Base-by-base conservation (phyloP, 345 rosid genomes). In the Rhodamnia argentea region DNA sequence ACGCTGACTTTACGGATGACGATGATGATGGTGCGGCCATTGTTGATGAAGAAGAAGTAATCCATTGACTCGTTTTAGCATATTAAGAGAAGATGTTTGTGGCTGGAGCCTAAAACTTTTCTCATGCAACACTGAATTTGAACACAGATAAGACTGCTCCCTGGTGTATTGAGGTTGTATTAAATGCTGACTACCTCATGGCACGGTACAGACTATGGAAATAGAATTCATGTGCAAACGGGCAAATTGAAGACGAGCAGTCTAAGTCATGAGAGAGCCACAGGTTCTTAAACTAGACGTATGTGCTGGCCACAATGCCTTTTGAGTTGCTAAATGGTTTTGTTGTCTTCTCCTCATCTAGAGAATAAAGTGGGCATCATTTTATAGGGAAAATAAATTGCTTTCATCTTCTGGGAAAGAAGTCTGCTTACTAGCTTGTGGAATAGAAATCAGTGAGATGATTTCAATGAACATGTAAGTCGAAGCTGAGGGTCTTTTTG, bases 1-100 rank as follows among this genome's bases (percentile, higher is more conserved):
- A 82, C 37, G 88, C 87, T 58, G 87, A 84, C 85, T 78, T 42
- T 85, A 44, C 52, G 5, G 89, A 88, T 64, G 90, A 84, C 18
- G 83, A 78, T 47, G 89, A 85, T 51, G 86, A 74, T 82, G 85
- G 22, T 18, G 88, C 87, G 59, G 87, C 86, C 82, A 86, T 74
- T 37, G 50, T 84, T 29, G 85, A 84, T 85, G 52, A 58, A 81
- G 84, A 88, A 53, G 86, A 88, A 10, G 87, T 70, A 70, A 70
- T 37, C 78, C 47, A 2, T 70, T 70, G 47, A 70, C 42, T 64
- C 26, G 2, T 37, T 32, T 18, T 18, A 70, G 78, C 78, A 70
- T 32, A 37, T 70, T 37, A 22, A 70, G 47, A 70, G 78, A 70
- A 70, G 47, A 24, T 70, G 47, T 37, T 70, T 32, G 78, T 37